These are phyloP conservation scores for Diaporthe citri DNA, from an alignment of 2,329 filamentous ascomycete species.

Conservation along the genomic window DNA sequence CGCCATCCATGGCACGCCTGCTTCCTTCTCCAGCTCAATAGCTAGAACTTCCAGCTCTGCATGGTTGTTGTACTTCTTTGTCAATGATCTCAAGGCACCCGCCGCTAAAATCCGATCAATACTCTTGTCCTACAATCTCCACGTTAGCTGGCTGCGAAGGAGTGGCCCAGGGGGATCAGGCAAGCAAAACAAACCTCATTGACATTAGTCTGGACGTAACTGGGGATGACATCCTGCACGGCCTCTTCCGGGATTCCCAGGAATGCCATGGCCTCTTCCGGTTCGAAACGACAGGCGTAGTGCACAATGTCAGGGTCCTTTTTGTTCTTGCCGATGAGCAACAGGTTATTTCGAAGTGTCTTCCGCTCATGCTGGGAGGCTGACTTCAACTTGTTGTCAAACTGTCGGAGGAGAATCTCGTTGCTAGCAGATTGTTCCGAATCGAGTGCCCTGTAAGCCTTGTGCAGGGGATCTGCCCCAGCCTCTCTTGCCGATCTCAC, in stretches of 20 bases:
- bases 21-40: conserved; percentile 17
- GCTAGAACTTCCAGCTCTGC: conserved; percentile 26
- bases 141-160: not conserved
- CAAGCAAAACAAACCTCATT: conserved; percentile 28
- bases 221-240: conserved; percentile 31
- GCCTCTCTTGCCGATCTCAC: conserved; percentile 33
- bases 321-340: conserved; percentile 46
- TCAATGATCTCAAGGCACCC: conserved; percentile 32
- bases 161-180: not conserved
- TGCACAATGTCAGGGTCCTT: conserved; percentile 41
- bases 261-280: conserved; percentile 43
- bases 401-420: conserved; percentile 3
- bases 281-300: conserved; percentile 41
- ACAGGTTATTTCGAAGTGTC: conserved; percentile 46
- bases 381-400: conserved; percentile 41
- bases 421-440: not conserved
- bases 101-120: conserved; percentile 33
- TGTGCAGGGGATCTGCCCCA: conserved; percentile 30
- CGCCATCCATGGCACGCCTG: conserved; percentile 28
- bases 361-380: conserved; percentile 35
- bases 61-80: conserved; percentile 25
- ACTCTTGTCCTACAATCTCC: conserved; percentile 20
- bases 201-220: conserved; percentile 28
- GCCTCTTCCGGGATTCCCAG: conserved; percentile 38
- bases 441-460: conserved; percentile 33